Base-by-base conservation (phyloP, 78 protist species). In the Capsaspora owczarzaki region DNA sequence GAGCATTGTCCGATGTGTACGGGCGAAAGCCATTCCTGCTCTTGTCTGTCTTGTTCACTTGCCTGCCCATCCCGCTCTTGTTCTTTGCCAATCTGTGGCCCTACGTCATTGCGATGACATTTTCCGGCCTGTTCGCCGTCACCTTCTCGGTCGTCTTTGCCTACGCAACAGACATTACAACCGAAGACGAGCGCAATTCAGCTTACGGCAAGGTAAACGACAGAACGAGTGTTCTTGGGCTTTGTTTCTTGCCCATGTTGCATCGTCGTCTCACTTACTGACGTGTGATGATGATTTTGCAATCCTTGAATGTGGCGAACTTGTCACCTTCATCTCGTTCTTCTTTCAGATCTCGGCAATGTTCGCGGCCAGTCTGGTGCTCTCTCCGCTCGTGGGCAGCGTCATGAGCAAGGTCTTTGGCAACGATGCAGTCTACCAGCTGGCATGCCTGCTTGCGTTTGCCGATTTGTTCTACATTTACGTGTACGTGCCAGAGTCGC, bases 101-200 rank as follows among this genome's bases (percentile, higher is more conserved):
- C 44, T 38, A 71, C 60, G 29, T 27, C 41, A 25, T 71, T 10
- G 77, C 22, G 5, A 2, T 71, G 6, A 60, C 77, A 10, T 1
- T 71, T n/a, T 71, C 77, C 14, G 77, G 77, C 77, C 12, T 44
- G 31, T 71, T 71, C n/a, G 6, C 77, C 46, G 77, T 71, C 33
- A 71, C 77, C 19, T 71, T 71, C 77, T 44, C 61, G 23, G n/a
- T 71, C 29, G 77, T 71, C 33, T 71, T 71, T 71, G 77, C 77
- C 22, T 71, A 71, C 19, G 77, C 44, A 6, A 25, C 77, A 37
- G 77, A 71, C 60, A 38, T 71, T 1, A 71, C 77, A 29, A 19
- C 14, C 23, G 77, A 71, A 19, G 29, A 16, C 1, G 77, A 71
- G 60, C 51, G 77, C 5, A 71, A 60, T 41, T 53, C 60, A 1